Percentiles rank a stretch among this genome's conserved stretches.
Evolutionary conservation across 306 rosid genomes (phyloP).

Genomic region (Casuarina glauca): DNA sequence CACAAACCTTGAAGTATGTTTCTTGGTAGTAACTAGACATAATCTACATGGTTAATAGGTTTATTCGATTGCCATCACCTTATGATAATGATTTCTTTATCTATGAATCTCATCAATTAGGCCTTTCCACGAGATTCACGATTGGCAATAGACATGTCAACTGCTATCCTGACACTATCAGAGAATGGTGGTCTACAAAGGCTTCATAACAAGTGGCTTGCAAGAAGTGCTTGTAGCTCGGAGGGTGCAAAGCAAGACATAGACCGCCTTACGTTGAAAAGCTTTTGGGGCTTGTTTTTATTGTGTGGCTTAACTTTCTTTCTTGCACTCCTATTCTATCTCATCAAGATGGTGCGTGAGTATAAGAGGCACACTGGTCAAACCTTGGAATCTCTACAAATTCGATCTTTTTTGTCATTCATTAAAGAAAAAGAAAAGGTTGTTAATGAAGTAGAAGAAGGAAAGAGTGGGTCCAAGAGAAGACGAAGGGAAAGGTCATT

Average conservation of each 20-base stretch:
- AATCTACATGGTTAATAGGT: no score
- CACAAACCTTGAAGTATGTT: no score
- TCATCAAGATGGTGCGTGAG: constrained; percentile 46
- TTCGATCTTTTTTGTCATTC: constrained; percentile 64
- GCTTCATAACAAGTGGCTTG: constrained; percentile 94
- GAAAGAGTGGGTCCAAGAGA: constrained; percentile 42
- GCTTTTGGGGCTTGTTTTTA: constrained; percentile 83
- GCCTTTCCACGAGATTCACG: constrained; percentile 90
- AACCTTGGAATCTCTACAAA: constrained; percentile 31
- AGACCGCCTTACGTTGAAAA: constrained; percentile 63
- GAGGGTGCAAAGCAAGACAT: constrained; percentile 59
- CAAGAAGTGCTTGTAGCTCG: constrained; percentile 62
- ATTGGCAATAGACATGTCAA: constrained; percentile 74
- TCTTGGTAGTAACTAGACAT: no score
- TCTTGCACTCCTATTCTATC: constrained; percentile 47
- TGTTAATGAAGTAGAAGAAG: not conserved
- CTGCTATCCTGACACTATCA: constrained; percentile 65
- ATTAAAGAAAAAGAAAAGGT: constrained; percentile 65
- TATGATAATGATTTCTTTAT: not conserved
- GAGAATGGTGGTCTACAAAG: constrained; percentile 85
- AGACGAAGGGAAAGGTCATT: constrained; percentile 56
- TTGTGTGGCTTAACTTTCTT: constrained; percentile 63
- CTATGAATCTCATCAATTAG: constrained; percentile 30
- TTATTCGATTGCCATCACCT: no score
- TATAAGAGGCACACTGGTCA: constrained; percentile 38